phyloP scores from a whole-genome alignment of 1,284 basidiomycete species.

The Irpex sp. region DNA sequence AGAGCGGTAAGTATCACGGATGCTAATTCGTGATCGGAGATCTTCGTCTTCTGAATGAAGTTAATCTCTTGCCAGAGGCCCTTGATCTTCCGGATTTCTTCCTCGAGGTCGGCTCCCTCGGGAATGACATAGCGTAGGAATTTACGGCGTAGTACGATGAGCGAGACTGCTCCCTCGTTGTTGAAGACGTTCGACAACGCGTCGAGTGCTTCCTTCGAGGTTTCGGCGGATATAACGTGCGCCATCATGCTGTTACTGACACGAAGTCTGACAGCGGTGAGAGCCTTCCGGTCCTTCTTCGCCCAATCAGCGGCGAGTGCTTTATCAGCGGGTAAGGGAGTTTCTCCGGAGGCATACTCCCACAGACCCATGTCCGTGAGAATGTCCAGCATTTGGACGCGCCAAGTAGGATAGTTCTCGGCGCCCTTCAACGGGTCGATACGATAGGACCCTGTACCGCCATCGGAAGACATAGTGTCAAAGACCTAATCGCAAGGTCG shows the following conservation, averaged over 20 bases:
- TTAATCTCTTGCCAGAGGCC: constrained; percentile 3
- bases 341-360: constrained; percentile 17
- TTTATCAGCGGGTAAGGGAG: not conserved
- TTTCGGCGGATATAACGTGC: constrained; percentile 4
- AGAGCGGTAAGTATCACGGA: constrained; percentile 8
- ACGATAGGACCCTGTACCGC: too few species aligned
- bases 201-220: constrained; percentile 15
- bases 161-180: constrained; percentile 6
- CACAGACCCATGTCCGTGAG: constrained; percentile 24
- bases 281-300: constrained; percentile 13
- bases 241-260: too few species aligned
- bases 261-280: constrained; percentile 13
- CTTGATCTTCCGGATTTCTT: constrained; percentile 10
- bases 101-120: constrained; percentile 13
- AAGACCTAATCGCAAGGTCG: not conserved
- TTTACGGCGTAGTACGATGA: constrained; percentile 5
- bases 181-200: constrained; percentile 11
- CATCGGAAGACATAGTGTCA: too few species aligned
- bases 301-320: constrained; percentile 3
- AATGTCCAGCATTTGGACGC: constrained; percentile 29
- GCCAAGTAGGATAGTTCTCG: constrained; percentile 29
- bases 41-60: not conserved
- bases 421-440: constrained; percentile 28
- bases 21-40: constrained; percentile 5
- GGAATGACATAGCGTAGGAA: constrained; percentile 11